phyloP scores from a whole-genome alignment of 306 rosid species.

The Canavalia ensiformis region DNA sequence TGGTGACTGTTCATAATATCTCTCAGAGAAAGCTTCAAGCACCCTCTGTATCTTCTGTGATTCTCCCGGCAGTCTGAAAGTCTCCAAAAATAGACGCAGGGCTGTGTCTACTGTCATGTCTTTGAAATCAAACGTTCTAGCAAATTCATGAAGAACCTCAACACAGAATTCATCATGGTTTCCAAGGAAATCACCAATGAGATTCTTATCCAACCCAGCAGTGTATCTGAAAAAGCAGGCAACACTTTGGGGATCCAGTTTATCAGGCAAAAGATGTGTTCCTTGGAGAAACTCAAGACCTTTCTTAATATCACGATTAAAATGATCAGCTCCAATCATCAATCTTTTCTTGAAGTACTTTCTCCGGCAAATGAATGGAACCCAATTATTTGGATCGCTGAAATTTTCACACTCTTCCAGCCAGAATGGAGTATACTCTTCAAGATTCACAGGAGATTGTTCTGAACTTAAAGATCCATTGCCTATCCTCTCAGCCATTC shows the following conservation, averaged over 20 bases:
- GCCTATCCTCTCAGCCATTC: constrained; percentile 93
- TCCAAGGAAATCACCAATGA: constrained; percentile 94
- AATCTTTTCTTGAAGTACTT: constrained; percentile 86
- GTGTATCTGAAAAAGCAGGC: constrained; percentile 91
- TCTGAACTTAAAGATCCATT: constrained; percentile 67
- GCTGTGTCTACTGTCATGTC: constrained; percentile 93
- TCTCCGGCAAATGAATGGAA: constrained; percentile 83
- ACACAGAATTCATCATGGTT: constrained; percentile 94
- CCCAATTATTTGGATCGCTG: constrained; percentile 83
- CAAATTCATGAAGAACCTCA: constrained; percentile 96
- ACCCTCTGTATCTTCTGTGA: constrained; percentile 99
- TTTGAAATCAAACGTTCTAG: constrained; percentile 92
- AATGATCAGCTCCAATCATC: constrained; percentile 96
- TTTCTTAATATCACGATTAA: constrained; percentile 94
- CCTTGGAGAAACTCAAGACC: constrained; percentile 99
- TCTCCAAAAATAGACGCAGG: constrained; percentile 88
- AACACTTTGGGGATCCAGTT: constrained; percentile 95
- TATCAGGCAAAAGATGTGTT: constrained; percentile 87
- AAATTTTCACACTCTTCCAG: constrained; percentile 82
- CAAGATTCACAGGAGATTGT: constrained; percentile 61
- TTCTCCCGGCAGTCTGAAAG: constrained; percentile 97
- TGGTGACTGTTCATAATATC: constrained; percentile 92
- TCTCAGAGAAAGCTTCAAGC: constrained; percentile 97
- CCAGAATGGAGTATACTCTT: constrained; percentile 94
- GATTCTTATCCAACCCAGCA: constrained; percentile 94